Conservation (phyloP, 345 rosid genomes). For the Draba incana region DNA sequence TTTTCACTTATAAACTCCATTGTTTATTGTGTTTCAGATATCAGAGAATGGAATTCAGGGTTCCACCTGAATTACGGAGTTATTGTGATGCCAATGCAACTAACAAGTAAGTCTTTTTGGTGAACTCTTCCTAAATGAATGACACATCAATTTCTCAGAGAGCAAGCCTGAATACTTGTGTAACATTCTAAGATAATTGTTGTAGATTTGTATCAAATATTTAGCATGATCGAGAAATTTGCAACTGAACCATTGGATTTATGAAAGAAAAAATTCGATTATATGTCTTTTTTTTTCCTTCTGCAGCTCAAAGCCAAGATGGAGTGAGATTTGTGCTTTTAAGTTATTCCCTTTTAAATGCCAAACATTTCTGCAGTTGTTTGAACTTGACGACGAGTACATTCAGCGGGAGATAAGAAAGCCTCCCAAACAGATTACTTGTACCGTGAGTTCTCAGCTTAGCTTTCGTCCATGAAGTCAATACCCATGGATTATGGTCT, state of each 20-base stretch:
- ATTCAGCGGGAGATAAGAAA: conserved; percentile 87
- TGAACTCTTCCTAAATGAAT: neutral
- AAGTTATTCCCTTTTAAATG: conserved; percentile 75
- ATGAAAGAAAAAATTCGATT: neutral
- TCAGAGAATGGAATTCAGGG: conserved; percentile 91
- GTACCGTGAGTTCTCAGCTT: conserved; percentile 60
- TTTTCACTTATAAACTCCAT: neutral
- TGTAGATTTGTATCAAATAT: neutral
- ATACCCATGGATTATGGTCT: conserved; percentile 1
- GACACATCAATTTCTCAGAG: neutral
- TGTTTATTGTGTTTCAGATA: conserved; percentile 56
- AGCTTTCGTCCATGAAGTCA: conserved; percentile 19
- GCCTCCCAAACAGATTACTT: conserved; percentile 65
- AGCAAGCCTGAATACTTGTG: neutral
- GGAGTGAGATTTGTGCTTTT: conserved; percentile 88
- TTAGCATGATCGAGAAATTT: conserved; percentile 6
- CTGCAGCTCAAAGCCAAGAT: conserved; percentile 60
- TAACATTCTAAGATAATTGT: conserved; percentile 6
- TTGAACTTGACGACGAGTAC: conserved; percentile 86
- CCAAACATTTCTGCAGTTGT: conserved; percentile 75
- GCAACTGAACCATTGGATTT: conserved; percentile 3
- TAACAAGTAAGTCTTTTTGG: conserved; percentile 54
- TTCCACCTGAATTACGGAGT: conserved; percentile 69
- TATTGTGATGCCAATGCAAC: conserved; percentile 57
- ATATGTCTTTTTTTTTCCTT: conserved; percentile 23